These are phyloP conservation scores for Trypanosoma brucei DNA, from an alignment of 208 protist species.

Conservation along the genomic window DNA sequence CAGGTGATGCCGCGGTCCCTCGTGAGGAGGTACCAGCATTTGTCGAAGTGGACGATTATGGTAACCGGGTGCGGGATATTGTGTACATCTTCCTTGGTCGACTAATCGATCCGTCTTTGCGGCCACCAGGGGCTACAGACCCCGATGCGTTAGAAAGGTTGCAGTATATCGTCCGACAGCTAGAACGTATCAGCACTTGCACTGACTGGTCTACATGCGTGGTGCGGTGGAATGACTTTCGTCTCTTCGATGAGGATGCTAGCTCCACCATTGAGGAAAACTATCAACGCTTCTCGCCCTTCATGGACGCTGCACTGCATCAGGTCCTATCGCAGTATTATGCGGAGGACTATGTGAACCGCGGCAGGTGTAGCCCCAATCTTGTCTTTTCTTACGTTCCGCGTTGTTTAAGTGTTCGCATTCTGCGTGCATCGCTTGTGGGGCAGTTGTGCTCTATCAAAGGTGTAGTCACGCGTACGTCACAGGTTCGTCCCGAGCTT, in stretches of 20 bases:
- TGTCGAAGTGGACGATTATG: constrained; percentile 70
- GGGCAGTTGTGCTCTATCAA: constrained; percentile 93
- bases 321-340: constrained; percentile 80
- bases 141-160: constrained; percentile 16
- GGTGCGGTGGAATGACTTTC: constrained; percentile 72
- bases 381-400: constrained; percentile 85
- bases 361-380: constrained; percentile 56
- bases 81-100: constrained; percentile 77
- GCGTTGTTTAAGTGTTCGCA: constrained; percentile 88
- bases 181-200: constrained; percentile 80
- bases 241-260: constrained; percentile 69
- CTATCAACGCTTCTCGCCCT: constrained; percentile 76
- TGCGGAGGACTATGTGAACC: constrained; percentile 73
- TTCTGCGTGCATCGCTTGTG: constrained; percentile 90
- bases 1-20: constrained; percentile 50
- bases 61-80: constrained; percentile 64
- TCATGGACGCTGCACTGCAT: constrained; percentile 67
- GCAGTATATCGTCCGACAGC: constrained; percentile 59
- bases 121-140: constrained; percentile 4
- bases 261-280: constrained; percentile 70
- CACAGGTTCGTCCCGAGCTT: constrained; percentile 98
- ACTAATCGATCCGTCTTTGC: constrained; percentile 57
- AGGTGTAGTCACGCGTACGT: constrained; percentile 98
- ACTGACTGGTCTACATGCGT: constrained; percentile 77
- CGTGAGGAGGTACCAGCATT: constrained; percentile 41